Percentiles rank a stretch among this genome's conserved stretches.
phyloP scores from a whole-genome alignment of 2,329 filamentous ascomycete species.

The Daldinia eschscholtzii region DNA sequence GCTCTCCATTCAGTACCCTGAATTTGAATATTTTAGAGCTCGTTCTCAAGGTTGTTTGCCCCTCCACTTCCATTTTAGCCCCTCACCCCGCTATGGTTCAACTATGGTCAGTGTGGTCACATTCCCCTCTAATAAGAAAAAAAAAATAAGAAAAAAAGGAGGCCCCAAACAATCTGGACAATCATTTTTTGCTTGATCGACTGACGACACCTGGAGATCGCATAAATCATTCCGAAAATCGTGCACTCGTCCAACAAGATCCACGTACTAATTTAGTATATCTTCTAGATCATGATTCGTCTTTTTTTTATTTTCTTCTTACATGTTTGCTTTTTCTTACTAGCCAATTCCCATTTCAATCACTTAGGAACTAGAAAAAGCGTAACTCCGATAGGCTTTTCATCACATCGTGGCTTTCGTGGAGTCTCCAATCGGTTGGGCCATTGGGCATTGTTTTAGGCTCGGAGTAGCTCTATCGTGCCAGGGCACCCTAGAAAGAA shows the following conservation, averaged over 20 bases:
- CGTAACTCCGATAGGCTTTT: constrained; percentile 11
- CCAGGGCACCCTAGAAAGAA: constrained; percentile 1
- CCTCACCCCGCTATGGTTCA: constrained; percentile 27
- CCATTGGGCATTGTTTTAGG: constrained; percentile 2
- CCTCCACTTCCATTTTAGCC: constrained; percentile 28
- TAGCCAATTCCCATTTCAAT: neutral
- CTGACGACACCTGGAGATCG: constrained; percentile 28
- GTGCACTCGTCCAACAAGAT: constrained; percentile 34
- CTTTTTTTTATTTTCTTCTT: neutral
- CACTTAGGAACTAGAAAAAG: neutral
- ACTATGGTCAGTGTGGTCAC: constrained; percentile 9
- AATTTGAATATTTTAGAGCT: constrained; percentile 14
- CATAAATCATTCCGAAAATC: constrained; percentile 33
- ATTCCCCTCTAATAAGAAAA: constrained; percentile 25
- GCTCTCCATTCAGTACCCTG: constrained; percentile 11
- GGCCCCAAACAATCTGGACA: constrained; percentile 17
- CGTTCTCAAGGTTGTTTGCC: constrained; percentile 24
- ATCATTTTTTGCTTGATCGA: constrained; percentile 25
- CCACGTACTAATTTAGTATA: constrained; percentile 11
- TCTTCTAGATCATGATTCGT: neutral
- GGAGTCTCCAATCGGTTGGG: constrained; percentile 7
- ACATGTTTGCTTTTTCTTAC: constrained; percentile 6
- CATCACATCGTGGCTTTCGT: constrained; percentile 6
- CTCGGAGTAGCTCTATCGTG: neutral
- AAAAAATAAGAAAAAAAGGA: neutral